phyloP scores from a whole-genome alignment of 768 basidiomycete genomes.

The Amanita polypyramis region DNA sequence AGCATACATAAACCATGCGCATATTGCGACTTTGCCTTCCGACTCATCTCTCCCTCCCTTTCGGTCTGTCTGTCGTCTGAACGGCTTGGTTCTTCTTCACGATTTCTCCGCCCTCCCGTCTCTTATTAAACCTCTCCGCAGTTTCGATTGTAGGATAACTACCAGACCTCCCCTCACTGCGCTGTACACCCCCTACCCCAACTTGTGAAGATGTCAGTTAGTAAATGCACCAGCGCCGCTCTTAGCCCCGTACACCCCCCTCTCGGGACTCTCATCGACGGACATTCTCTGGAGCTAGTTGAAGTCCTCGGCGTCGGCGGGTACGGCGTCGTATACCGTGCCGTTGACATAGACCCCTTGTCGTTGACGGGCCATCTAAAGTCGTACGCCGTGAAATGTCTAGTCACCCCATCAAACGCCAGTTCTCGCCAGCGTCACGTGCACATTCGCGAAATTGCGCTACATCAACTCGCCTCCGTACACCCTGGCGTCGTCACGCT shows the following conservation, averaged over 20 bases:
- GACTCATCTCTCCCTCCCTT: constrained; percentile 10
- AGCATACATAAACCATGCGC: constrained; percentile 5
- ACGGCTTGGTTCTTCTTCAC: constrained; percentile 8
- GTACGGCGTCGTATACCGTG: constrained; percentile 94
- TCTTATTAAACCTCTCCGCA: constrained; percentile 20
- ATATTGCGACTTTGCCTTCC: neutral
- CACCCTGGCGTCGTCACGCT: constrained; percentile 86
- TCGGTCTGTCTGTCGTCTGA: constrained; percentile 6
- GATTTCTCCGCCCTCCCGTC: constrained; percentile 8
- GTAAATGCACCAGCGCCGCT: constrained; percentile 23
- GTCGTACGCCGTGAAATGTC: constrained; percentile 91
- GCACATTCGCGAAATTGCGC: constrained; percentile 85
- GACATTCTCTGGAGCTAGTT: constrained; percentile 76
- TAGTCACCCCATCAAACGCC: constrained; percentile 44
- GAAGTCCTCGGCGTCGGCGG: constrained; percentile 90
- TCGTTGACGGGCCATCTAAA: constrained; percentile 23
- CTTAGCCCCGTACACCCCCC: constrained; percentile 41
- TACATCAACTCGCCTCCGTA: constrained; percentile 72
- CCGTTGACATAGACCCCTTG: constrained; percentile 51
- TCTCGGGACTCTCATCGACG: constrained; percentile 81
- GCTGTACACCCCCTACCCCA: constrained; percentile 14
- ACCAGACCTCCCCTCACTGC: constrained; percentile 12
- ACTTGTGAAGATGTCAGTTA: constrained; percentile 23
- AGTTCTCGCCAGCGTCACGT: constrained; percentile 61
- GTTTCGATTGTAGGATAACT: constrained; percentile 39